Evolutionary conservation across 495 filamentous ascomycete species (phyloP), one percentile per base, ranked within the genome.

Genomic region (Penicillium silybi): DNA sequence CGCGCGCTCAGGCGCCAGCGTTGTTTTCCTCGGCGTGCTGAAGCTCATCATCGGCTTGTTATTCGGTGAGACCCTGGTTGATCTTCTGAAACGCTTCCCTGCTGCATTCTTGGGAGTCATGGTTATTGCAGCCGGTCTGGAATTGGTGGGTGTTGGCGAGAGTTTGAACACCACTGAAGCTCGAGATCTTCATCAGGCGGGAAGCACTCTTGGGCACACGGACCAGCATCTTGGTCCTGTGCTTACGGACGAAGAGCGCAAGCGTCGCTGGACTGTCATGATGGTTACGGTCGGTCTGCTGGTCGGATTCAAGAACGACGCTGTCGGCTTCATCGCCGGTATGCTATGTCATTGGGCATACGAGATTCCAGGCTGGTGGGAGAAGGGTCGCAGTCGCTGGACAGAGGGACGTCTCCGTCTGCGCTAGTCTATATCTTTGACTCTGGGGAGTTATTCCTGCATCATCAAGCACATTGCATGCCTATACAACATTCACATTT

Each of bases 261-360:
- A 75, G 43, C 81, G 86, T 57, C 74, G 89, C 25, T 95, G 89
- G 85, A 85, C 81, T 26, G 83, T 95, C 0, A 95, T 96, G 90
- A 78, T 93, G 57, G 82, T 90, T 46, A 97, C 92, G 37, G 82
- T 88, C 22, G 90, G 86, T 1, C 76, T 84, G 16, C 74, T 90
- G 52, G 66, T 97, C 17, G 89, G 89, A n/a, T 95, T 95, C 54
- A 85, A 80, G 67, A 96, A 96, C 64, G 90, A 92, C 66, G 90
- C 84, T 15, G 77, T 95, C 16, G 92, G 92, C 0, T 96, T 97
- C 61, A 50, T 86, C 18, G 89, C 85, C 0, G 92, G 92, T 0
- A 79, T 93, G 75, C 52, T 87, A 10, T 88, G 85, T 62, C 77
- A 89, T 65, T 85, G 77, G 72, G 68, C 65, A 6, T 80, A 75